These are phyloP conservation scores for Micromonas pusilla DNA, from an alignment of 139 green algal species.

Conservation along the genomic window DNA sequence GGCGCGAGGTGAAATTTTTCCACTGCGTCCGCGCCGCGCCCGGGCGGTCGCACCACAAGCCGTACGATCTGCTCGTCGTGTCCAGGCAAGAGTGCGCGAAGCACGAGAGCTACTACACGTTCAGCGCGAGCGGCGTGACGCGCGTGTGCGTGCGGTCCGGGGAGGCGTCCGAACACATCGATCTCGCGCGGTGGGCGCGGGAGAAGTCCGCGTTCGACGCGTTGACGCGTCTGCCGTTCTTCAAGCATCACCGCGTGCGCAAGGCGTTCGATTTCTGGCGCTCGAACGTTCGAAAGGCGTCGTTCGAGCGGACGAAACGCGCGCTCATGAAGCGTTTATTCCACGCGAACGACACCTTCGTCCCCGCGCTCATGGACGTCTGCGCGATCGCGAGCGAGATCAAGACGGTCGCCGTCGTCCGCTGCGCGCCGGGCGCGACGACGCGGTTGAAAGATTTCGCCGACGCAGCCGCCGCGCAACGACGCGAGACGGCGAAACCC, in stretches of 20 bases:
- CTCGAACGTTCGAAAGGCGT: slow-evolving; percentile 22
- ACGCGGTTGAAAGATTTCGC: slow-evolving; percentile 38
- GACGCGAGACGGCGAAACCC: slow-evolving; percentile 22
- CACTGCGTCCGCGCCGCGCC: no score
- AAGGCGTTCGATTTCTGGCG: slow-evolving; percentile 37
- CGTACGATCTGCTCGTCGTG: no score
- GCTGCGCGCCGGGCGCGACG: background rate
- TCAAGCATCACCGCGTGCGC: slow-evolving; percentile 35
- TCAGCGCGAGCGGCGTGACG: no score
- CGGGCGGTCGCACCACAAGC: no score
- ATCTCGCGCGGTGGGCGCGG: slow-evolving; percentile 38
- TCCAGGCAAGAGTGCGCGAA: no score
- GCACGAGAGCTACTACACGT: no score
- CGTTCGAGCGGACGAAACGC: slow-evolving; percentile 16
- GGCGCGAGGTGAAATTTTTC: no score
- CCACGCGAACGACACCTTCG: slow-evolving; percentile 41
- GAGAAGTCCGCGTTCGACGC: slow-evolving; percentile 39
- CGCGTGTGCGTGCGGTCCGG: no score
- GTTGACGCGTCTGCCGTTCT: slow-evolving; percentile 37
- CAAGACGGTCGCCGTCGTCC: slow-evolving; percentile 18
- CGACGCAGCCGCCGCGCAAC: slow-evolving; percentile 23
- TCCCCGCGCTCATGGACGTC: slow-evolving; percentile 34
- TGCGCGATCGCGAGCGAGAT: slow-evolving; percentile 28
- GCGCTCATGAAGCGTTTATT: slow-evolving; percentile 30
- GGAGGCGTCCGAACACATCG: background rate